Base-by-base conservation (phyloP, 2,329 filamentous ascomycete genomes). In the Trichoderma pleuroti region DNA sequence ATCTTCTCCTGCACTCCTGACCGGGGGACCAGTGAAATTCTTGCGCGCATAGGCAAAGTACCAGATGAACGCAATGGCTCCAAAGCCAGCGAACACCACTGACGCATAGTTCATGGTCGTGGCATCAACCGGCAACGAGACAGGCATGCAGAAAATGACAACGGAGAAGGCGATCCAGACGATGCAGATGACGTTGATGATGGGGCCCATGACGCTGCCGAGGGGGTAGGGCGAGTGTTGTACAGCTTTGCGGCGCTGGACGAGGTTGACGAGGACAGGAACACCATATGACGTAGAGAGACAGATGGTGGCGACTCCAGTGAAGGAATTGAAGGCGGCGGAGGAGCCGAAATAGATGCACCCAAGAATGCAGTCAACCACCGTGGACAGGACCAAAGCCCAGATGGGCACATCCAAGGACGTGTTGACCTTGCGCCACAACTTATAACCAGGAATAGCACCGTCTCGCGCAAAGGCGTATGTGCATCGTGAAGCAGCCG, bases 241-340 rank as follows among this genome's bases (percentile, higher is more conserved):
- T n/a, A 94, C 87, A 42, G 88, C 85, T 66, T 86, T 84, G n/a
- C 92, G 87, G 11, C 89, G 86, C 18, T 90, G 87, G 1, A 93
- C 75, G 4, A 94, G 81, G 12, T 86, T 91, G 71, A 94, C 90
- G 12, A 93, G 81, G 68, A 94, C 93, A 0, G 92, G 92, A 18
- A 93, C 85, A 16, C 90, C 91, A 78, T 94, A 94, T 0, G 91
- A 93, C 5, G 90, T 89, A 0, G 89, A 91, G 0, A 94, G 86
- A 74, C 91, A 93, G 77, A 94, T 93, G 5, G 92, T 94, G 1
- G 92, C 92, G 1, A 93, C 91, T 32, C 92, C 91, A 0, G 92
- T 94, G 80, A 94, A 94, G 11, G 89, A 90, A 83, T 91, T 92
- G 82, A 94, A 94, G 0, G 92, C 92, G 0, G 91, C 91, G 0